These are phyloP conservation scores for Penicillium fimorum DNA, from an alignment of 495 filamentous ascomycete genomes.

Conservation along the genomic window DNA sequence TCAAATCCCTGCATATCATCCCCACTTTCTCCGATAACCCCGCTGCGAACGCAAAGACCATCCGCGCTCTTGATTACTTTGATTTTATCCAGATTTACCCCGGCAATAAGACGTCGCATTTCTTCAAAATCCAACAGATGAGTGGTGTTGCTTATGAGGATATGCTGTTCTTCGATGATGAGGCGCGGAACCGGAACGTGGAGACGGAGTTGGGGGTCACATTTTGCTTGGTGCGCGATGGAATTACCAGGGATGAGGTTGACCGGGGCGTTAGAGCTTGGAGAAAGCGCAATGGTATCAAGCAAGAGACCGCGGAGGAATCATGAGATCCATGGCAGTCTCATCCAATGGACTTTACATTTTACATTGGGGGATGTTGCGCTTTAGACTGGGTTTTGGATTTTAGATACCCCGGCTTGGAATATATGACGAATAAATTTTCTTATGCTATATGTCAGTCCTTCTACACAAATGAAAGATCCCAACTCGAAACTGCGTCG, in stretches of 20 bases:
- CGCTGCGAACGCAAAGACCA: conserved; percentile 34
- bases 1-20: conserved; percentile 69
- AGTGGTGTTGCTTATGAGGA: conserved; percentile 66
- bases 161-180: conserved; percentile 97
- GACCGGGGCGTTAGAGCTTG: conserved; percentile 78
- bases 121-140: conserved; percentile 64
- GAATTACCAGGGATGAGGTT: conserved; percentile 74
- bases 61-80: conserved; percentile 72
- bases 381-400: too few relatives aligned
- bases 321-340: not conserved
- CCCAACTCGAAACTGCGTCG: not conserved
- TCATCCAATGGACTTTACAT: not conserved
- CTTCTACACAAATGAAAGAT: too few relatives aligned
- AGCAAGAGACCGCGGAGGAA: conserved; percentile 21
- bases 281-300: conserved; percentile 68
- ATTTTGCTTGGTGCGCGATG: conserved; percentile 77
- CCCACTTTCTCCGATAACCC: conserved; percentile 45
- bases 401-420: not conserved
- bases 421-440: not conserved
- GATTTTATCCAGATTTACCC: conserved; percentile 87
- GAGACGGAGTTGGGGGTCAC: conserved; percentile 76
- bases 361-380: too few relatives aligned
- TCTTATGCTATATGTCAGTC: not conserved
- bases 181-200: conserved; percentile 81
- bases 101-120: conserved; percentile 81